A percentile compares a stretch with the other conserved stretches of the same genome.
phyloP scores from a whole-genome alignment of 768 basidiomycete species.

The Mycena sanguinolenta region DNA sequence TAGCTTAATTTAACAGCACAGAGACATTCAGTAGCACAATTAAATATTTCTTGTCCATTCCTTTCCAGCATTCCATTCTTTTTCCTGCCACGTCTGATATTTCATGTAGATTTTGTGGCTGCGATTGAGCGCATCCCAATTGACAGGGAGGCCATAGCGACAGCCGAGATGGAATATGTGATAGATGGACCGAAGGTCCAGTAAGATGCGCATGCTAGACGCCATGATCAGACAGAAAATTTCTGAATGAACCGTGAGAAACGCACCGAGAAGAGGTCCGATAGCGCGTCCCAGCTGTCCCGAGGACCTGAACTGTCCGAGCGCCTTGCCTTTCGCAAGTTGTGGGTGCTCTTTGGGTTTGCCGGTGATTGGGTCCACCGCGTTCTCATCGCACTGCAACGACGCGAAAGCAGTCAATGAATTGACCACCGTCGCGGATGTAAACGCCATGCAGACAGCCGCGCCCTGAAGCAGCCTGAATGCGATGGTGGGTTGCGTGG shows the following conservation, averaged over 20 bases:
- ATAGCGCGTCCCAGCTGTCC: constrained; percentile 95
- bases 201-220: constrained; percentile 84
- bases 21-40: constrained; percentile 37
- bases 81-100: neutral
- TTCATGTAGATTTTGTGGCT: constrained; percentile 33
- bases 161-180: constrained; percentile 77
- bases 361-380: constrained; percentile 66
- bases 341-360: constrained; percentile 73
- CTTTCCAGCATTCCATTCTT: constrained; percentile 4
- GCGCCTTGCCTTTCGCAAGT: constrained; percentile 85
- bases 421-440: constrained; percentile 95
- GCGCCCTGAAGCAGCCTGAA: constrained; percentile 73
- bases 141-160: constrained; percentile 75
- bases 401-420: constrained; percentile 93
- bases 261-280: constrained; percentile 89
- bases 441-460: constrained; percentile 90
- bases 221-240: constrained; percentile 30
- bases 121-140: constrained; percentile 67
- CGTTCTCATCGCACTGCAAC: constrained; percentile 86
- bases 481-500: constrained; percentile 56
- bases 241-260: constrained; percentile 23
- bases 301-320: constrained; percentile 90
- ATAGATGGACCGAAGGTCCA: constrained; percentile 89
- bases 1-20: constrained; percentile 36
- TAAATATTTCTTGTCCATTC: constrained; percentile 30